Evolutionary conservation across 2,329 filamentous ascomycete species (phyloP), one percentile per base, ranked within the genome.

Genomic region (Fusarium equiseti): DNA sequence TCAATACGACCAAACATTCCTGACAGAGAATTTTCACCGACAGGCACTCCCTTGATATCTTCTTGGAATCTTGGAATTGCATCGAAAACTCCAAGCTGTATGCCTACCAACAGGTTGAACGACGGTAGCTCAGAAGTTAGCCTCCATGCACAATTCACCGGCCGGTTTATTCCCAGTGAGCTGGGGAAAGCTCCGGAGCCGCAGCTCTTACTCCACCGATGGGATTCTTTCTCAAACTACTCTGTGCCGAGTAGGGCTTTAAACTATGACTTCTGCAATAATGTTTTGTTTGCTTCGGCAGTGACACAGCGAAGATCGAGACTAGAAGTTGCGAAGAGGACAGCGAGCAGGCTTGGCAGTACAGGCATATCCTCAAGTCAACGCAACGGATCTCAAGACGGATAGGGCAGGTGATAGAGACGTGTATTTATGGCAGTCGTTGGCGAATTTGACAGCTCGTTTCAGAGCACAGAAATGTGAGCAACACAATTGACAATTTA

Each of bases 151-250:
- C 13, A 42, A 20, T n/a, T 31, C 13, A 49, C 10, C 35, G 32
- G 45, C 64, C 68, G 68, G 50, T 59, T 62, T 69, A 62, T 72
- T 66, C 66, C 68, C 68, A 57, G 40, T 26, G 48, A 57, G 52
- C 60, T 72, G 68, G 68, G 59, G 68, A 69, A 52, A 53, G 59
- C 49, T 72, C 64, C 48, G 40, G 68, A 71, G 68, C 68, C 68
- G 68, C 68, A 71, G 26, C 12, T 45, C 27, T 11, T 35, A 51
- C 64, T 53, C 68, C 68, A 56, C 64, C 40, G 46, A 26, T 24
- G 20, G 29, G 18, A 57, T 59, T 50, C 44, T 48, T 27, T 31
- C 53, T 43, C 32, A 61, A 46, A 46, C 42, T 35, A n/a, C 29
- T 31, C 29, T 31, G 29, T 31, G 6, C 24, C 13, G 24, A 42